Evolutionary conservation across 441 rosid genomes (phyloP).

Genomic region (Pelargonium australe): DNA sequence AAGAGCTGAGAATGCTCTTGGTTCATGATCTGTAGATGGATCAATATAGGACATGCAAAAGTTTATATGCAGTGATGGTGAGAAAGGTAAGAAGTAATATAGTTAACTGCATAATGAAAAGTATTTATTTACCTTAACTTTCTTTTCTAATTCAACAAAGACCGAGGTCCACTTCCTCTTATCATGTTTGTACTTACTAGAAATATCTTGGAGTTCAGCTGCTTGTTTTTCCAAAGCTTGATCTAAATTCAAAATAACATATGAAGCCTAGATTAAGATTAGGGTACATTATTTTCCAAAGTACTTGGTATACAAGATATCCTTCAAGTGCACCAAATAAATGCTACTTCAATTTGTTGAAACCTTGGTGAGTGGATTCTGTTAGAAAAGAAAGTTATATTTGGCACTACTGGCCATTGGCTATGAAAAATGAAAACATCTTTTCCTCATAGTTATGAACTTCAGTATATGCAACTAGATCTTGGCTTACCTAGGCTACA

Average conservation of each 20-base stretch:
- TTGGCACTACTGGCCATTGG: not conserved
- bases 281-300: not conserved
- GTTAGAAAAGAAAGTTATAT: not conserved
- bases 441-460: not conserved
- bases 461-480: conserved; percentile 4
- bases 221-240: conserved; percentile 17
- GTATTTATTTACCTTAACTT: conserved; percentile 22
- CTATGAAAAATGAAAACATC: not conserved
- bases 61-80: not conserved
- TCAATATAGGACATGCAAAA: conserved; percentile 6
- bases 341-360: not conserved
- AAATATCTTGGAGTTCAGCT: conserved; percentile 10
- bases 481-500: conserved; percentile 12
- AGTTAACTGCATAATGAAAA: conserved; percentile 1
- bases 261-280: not conserved
- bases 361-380: not conserved
- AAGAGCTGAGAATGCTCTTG: conserved; percentile 67
- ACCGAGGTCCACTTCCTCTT: conserved; percentile 17
- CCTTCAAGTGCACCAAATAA: not conserved
- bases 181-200: conserved; percentile 17
- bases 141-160: conserved; percentile 19
- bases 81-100: not conserved
- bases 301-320: not conserved
- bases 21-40: conserved; percentile 55
- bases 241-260: conserved; percentile 8